phyloP scores from a whole-genome alignment of 2,329 filamentous ascomycete genomes.

The Penicillium concentricum region DNA sequence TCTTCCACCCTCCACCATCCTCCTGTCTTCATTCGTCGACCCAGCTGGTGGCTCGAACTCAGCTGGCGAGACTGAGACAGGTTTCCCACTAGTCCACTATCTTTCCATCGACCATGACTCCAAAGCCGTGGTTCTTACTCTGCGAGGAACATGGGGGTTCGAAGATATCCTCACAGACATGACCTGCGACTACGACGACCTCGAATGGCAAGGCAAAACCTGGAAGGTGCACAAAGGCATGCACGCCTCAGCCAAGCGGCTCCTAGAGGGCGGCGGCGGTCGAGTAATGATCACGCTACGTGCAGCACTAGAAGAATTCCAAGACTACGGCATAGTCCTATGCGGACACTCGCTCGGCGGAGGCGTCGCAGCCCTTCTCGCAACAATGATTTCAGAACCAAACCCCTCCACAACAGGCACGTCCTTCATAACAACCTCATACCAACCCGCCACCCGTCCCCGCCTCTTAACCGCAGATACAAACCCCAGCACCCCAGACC shows the following conservation, averaged over 20 bases:
- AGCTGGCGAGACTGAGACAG: slow-evolving; percentile 63
- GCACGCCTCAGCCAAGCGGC: slow-evolving; percentile 66
- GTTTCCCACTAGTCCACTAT: slow-evolving; percentile 71
- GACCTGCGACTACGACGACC: slow-evolving; percentile 69
- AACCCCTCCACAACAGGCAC: slow-evolving; percentile 49
- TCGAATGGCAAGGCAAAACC: slow-evolving; percentile 57
- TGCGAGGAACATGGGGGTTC: slow-evolving; percentile 69
- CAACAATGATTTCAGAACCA: slow-evolving; percentile 69
- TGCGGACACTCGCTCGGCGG: slow-evolving; percentile 70
- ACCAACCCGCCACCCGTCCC: slow-evolving; percentile 36
- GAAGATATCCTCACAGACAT: slow-evolving; percentile 72
- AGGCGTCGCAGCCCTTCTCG: slow-evolving; percentile 67
- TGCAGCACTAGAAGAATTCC: slow-evolving; percentile 64
- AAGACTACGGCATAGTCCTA: slow-evolving; percentile 67
- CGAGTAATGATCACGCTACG: slow-evolving; percentile 65
- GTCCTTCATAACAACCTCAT: slow-evolving; percentile 61
- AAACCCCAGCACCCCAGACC: slow-evolving; percentile 12
- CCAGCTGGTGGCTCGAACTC: slow-evolving; percentile 66
- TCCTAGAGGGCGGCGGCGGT: slow-evolving; percentile 67
- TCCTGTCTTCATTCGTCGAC: slow-evolving; percentile 70
- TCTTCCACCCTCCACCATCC: slow-evolving; percentile 47
- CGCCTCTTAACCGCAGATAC: slow-evolving; percentile 36
- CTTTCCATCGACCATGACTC: slow-evolving; percentile 70
- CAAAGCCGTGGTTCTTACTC: slow-evolving; percentile 70
- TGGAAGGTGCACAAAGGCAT: slow-evolving; percentile 75